Evolutionary conservation across 208 protist species (phyloP), one percentile per base, ranked within the genome.

Genomic region (Acanthamoeba sp.): DNA sequence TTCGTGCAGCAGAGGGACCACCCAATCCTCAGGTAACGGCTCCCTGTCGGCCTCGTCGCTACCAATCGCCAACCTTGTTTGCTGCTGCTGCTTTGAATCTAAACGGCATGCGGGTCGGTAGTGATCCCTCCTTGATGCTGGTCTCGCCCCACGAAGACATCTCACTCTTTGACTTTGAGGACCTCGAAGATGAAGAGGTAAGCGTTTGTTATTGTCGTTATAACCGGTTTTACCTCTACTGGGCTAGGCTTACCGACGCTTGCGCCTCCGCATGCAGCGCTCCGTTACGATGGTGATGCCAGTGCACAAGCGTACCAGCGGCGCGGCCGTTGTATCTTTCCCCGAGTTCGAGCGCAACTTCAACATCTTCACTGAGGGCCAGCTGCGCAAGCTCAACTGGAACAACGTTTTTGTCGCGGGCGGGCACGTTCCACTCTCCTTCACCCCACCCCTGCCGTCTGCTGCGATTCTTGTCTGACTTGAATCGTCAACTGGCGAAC

Each of bases 381-480:
- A 88, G 80, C 80, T 88, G 38, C 40, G 50, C 40, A 62, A 62
- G 29, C 80, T 88, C n/a, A 88, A 88, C 80, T 88, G 80, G 80
- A 62, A 88, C 80, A 88, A 88, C 80, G 48, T 88, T 12, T 40
- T 88, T n/a, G 80, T 88, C 14, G 40, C 50, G 9, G 80, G 80
- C 27, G 80, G 80, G 48, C 18, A 34, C 27, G 45, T 88, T 50
- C 38, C n/a, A n/a, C n/a, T n/a, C 42, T 16, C 71, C 71, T 82
- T 16, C 71, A 32, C 12, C 38, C 71, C 9, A 16, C 24, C 71
- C 12, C 40, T 32, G 9, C 71, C 71, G 5, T 45, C 40, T 27
- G 9, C 34, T n/a, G 24, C 22, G 14, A 22, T 32, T 69, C 6
- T 32, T 22, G 9, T 32, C n/a, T 34, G 24, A 69, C n/a, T 4